Evolutionary conservation across 306 rosid species (phyloP), one percentile per base, ranked within the genome.

Genomic region (Casuarina cunninghamiana): DNA sequence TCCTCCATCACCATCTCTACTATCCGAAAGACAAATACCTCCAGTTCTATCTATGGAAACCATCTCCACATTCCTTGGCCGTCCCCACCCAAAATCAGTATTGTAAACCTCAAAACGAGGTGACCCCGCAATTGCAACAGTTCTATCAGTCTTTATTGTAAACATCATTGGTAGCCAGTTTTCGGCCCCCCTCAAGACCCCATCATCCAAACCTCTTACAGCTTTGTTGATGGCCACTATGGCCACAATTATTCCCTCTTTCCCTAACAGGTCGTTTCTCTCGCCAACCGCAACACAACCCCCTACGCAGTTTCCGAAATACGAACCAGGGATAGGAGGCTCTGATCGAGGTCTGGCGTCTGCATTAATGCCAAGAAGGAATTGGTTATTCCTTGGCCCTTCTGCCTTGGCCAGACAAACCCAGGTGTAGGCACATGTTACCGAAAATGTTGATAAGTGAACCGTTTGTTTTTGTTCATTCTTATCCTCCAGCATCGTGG

Each of bases 271-370:
- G 3, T 10, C 39, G 2, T 69, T 74, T 13, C 72, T 78, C 44
- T 86, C 75, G 0, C 1, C 73, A 4, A 21, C 19, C 5, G 32
- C 63, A 1, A n/a, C 2, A 2, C 45, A 39, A 3, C 55, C 6
- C 3, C 66, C 39, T 0, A 80, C 38, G 26, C 95, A 88, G 45
- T 88, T 88, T 0, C 92, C 92, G 53, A 88, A 84, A 71, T 88
- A 90, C 1, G 74, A 81, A 7, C 35, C 49, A 2, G 58, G 69
- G 13, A 80, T 39, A 0, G 82, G 82, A 26, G 84, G 82, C 0
- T 77, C 72, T 74, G 86, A 63, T 9, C 88, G 81, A 15, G 7
- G 10, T 50, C 93, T 76, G 76, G 73, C 80, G 43, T 88, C 89
- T 10, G 82, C 43, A 12, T 12, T 41, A 10, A 75, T 41, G 0